These are phyloP conservation scores for Sistotremastrum niveocremeum DNA, from an alignment of 768 basidiomycete genomes.

Conservation along the genomic window DNA sequence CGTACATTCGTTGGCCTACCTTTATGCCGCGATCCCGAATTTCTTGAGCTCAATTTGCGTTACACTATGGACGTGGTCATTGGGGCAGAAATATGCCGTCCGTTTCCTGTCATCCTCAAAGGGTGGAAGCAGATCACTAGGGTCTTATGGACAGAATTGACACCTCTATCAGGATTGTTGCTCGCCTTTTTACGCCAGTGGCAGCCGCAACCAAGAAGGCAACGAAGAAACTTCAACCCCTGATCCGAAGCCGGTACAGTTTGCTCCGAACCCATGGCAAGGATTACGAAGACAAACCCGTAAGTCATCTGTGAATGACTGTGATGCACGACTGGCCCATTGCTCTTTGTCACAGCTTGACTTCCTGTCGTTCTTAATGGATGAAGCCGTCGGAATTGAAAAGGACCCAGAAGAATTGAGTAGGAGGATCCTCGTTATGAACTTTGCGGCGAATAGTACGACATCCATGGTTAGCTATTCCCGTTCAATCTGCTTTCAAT, in stretches of 20 bases:
- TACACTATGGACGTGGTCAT: slow-evolving; percentile 17
- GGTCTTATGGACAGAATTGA: too few relatives aligned
- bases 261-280: slow-evolving; percentile 17
- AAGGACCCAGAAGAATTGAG: slow-evolving; percentile 9
- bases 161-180: too few relatives aligned
- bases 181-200: too few relatives aligned
- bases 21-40: slow-evolving; percentile 27
- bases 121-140: slow-evolving; percentile 10
- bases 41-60: slow-evolving; percentile 18
- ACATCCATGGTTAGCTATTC: slow-evolving; percentile 7
- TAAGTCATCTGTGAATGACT: slow-evolving; percentile 7
- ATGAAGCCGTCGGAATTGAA: slow-evolving; percentile 8
- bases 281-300: slow-evolving; percentile 25
- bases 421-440: slow-evolving; percentile 5
- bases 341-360: slow-evolving; percentile 5
- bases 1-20: slow-evolving; percentile 39
- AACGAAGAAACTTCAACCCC: too few relatives aligned
- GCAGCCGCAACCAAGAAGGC: too few relatives aligned
- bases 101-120: slow-evolving; percentile 20
- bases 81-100: slow-evolving; percentile 9
- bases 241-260: slow-evolving; percentile 18
- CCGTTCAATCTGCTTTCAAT: slow-evolving; percentile 7
- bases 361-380: slow-evolving; percentile 11
- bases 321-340: too few relatives aligned
- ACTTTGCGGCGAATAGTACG: slow-evolving; percentile 10